These are phyloP conservation scores for Lasiodiplodia sp. DNA, from an alignment of 2,329 filamentous ascomycete genomes.

Conservation along the genomic window DNA sequence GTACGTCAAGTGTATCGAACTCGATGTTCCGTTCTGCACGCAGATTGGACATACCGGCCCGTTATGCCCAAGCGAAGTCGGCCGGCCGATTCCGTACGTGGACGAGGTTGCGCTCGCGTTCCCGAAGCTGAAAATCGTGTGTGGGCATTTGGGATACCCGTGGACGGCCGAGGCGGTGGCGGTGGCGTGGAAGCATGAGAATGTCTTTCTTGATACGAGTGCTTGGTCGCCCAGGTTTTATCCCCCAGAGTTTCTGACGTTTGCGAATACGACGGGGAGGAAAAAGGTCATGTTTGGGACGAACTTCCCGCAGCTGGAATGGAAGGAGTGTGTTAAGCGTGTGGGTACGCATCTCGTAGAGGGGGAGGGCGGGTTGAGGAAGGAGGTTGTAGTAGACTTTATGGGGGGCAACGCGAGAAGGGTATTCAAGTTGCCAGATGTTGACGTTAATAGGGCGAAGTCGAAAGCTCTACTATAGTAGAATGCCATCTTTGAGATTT, in stretches of 20 bases:
- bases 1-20: too few relatives aligned
- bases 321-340: background rate
- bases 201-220: slow-evolving; percentile 38
- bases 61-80: slow-evolving; percentile 38
- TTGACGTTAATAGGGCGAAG: too few relatives aligned
- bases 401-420: background rate
- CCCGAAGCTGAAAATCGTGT: background rate
- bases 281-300: slow-evolving; percentile 7
- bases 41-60: slow-evolving; percentile 35
- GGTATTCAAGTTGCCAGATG: background rate
- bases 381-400: background rate
- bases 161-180: slow-evolving; percentile 37
- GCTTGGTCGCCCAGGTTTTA: slow-evolving; percentile 37
- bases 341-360: background rate
- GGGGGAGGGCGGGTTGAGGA: background rate
- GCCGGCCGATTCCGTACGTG: slow-evolving; percentile 39
- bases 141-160: slow-evolving; percentile 30
- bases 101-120: slow-evolving; percentile 27
- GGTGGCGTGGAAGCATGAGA: slow-evolving; percentile 39
- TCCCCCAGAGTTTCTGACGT: slow-evolving; percentile 31
- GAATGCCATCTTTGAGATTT: too few relatives aligned
- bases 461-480: too few relatives aligned
- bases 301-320: background rate
- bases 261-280: background rate
- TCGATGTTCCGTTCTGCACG: too few relatives aligned